Conservation (phyloP, 2,329 filamentous ascomycete species). For the Cladobotryum protrusum region DNA sequence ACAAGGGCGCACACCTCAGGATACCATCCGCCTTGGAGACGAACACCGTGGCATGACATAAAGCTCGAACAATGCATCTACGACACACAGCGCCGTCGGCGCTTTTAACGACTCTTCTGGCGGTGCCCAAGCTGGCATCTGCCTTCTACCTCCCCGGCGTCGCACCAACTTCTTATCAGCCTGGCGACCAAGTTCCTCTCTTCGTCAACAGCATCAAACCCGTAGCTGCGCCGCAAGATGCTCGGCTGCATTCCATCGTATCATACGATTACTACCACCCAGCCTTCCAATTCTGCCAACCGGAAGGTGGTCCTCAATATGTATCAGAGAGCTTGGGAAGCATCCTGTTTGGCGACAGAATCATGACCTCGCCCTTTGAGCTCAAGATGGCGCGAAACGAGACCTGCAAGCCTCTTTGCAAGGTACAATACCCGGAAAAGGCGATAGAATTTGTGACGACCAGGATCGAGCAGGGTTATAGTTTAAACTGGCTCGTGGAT, state of each 20-base stretch:
- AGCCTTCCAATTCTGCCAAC: constrained; percentile 81
- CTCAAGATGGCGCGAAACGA: constrained; percentile 82
- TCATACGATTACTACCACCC: constrained; percentile 95
- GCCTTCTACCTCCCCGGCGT: constrained; percentile 97
- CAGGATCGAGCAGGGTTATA: constrained; percentile 79
- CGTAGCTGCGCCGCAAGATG: constrained; percentile 67
- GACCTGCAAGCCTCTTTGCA: constrained; percentile 76
- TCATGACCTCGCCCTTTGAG: constrained; percentile 93
- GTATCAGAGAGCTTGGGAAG: constrained; percentile 80
- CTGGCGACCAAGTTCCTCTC: constrained; percentile 73
- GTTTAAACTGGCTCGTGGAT: constrained; percentile 93
- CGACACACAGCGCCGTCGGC: constrained; percentile 42
- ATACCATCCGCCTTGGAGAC: constrained; percentile 2
- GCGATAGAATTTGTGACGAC: constrained; percentile 75
- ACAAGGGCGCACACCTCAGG: neutral
- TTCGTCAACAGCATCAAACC: constrained; percentile 92
- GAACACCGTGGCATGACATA: constrained; percentile 23
- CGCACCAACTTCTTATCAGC: constrained; percentile 85
- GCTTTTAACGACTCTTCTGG: constrained; percentile 45
- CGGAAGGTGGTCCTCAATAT: constrained; percentile 67
- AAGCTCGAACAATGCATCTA: constrained; percentile 36
- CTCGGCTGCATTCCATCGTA: constrained; percentile 83
- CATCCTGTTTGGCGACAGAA: constrained; percentile 94
- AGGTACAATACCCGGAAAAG: constrained; percentile 54
- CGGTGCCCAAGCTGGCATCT: constrained; percentile 48